These are phyloP conservation scores for Penicillium olsonii DNA, from an alignment of 2,329 filamentous ascomycete species.

Conservation along the genomic window DNA sequence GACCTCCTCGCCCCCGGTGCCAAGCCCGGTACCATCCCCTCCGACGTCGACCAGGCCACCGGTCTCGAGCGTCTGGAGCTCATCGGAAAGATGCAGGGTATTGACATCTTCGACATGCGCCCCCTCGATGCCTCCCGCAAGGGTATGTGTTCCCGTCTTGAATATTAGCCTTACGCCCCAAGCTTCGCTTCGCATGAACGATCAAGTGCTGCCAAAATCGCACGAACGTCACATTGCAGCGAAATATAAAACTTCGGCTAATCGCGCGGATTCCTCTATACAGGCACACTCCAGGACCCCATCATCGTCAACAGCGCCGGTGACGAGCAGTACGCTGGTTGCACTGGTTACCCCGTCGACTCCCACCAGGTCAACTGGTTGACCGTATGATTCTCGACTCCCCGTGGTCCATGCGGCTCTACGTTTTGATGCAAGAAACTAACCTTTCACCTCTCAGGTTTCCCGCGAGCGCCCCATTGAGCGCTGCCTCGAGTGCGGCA, in stretches of 20 bases:
- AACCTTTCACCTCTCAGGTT: constrained; percentile 55
- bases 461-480: constrained; percentile 86
- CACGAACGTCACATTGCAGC: not conserved
- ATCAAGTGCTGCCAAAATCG: not conserved
- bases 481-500: constrained; percentile 96
- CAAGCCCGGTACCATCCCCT: constrained; percentile 78
- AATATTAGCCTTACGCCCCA: not conserved
- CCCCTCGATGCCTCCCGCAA: constrained; percentile 87
- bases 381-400: constrained; percentile 61
- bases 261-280: constrained; percentile 8
- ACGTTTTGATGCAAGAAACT: not conserved
- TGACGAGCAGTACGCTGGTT: constrained; percentile 94
- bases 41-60: constrained; percentile 92
- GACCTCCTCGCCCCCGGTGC: constrained; percentile 87
- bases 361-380: constrained; percentile 91
- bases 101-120: constrained; percentile 98
- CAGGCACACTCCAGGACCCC: constrained; percentile 85
- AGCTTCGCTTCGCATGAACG: not conserved
- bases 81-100: constrained; percentile 97
- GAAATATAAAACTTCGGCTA: constrained; percentile 2
- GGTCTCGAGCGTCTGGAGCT: constrained; percentile 99
- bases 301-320: constrained; percentile 89
- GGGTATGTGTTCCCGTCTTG: constrained; percentile 59
- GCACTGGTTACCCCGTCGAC: constrained; percentile 91
- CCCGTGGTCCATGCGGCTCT: not conserved